Conservation (phyloP, 2,329 filamentous ascomycete species). For the Beauveria scarabaeidicola region DNA sequence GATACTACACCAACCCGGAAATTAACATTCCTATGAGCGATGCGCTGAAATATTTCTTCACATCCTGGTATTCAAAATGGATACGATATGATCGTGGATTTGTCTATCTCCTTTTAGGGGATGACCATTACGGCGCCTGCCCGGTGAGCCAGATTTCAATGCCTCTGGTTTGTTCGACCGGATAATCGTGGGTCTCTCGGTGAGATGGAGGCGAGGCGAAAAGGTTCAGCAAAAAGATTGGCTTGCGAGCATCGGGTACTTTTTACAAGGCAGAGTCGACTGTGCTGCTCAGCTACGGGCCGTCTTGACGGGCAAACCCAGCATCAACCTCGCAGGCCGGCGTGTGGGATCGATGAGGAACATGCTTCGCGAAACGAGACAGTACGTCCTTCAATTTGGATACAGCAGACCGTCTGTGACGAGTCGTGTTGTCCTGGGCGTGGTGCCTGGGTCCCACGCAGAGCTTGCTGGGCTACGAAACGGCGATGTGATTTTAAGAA, state of each 20-base stretch:
- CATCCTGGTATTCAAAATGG: slow-evolving; percentile 13
- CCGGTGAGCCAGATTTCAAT: neutral
- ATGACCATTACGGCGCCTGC: slow-evolving; percentile 4
- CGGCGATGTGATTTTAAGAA: slow-evolving; percentile 5
- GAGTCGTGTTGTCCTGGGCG: neutral
- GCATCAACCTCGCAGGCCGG: slow-evolving; percentile 4
- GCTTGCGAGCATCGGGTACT: neutral
- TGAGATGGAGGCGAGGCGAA: neutral
- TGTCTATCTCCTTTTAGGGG: slow-evolving; percentile 4
- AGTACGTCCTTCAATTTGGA: neutral
- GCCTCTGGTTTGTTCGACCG: slow-evolving; percentile 1
- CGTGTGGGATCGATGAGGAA: slow-evolving; percentile 8
- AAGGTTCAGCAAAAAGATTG: slow-evolving; percentile 6
- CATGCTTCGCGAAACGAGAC: slow-evolving; percentile 7
- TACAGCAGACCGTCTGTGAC: slow-evolving; percentile 1
- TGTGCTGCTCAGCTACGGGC: neutral
- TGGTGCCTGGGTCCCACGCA: slow-evolving; percentile 2
- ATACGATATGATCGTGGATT: slow-evolving; percentile 9
- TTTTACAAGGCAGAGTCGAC: neutral
- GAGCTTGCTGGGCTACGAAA: slow-evolving; percentile 6
- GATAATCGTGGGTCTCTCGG: neutral
- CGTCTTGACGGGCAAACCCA: neutral
- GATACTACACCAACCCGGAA: slow-evolving; percentile 13
- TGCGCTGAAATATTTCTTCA: slow-evolving; percentile 10
- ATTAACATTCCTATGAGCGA: slow-evolving; percentile 8